Base-by-base conservation (phyloP, 163 green algal species). In the Scenedesmus sp. region DNA sequence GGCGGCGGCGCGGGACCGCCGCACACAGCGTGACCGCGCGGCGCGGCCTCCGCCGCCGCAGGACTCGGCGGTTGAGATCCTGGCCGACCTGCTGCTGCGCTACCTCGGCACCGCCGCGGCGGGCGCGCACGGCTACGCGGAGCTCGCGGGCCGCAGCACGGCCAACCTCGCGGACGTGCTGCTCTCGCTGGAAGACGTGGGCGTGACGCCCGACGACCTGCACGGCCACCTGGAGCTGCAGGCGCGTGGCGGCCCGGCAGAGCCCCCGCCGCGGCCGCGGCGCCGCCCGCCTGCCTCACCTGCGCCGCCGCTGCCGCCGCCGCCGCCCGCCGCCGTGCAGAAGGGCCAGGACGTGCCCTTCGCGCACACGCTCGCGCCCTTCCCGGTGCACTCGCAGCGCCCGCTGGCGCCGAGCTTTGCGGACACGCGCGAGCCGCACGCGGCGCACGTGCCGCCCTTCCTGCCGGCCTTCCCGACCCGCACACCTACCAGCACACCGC, bases 391-490 rank as follows among this genome's bases (percentile, higher is more conserved):
- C 3, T 87, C 77, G 20, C 63, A 76, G 2, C 72, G 83, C 5
- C 66, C 60, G 0, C n/a, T 53, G 2, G 33, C 85, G 33, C 84
- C 90, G 13, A 91, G 84, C 0, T 97, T 94, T 87, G 77, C 83
- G 22, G 85, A 92, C 24, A 82, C 82, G 28, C 63, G 83, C 0
- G 92, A 97, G 84, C 67, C 81, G 20, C 85, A 91, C 0, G 89
- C 93, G 1, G 18, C 79, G 0, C 88, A 96, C 78, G 86, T 96
- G 3, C 93, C 92, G 0, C 47, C 72, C 36, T 97, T 92, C 62
- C 63, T 97, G 44, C 91, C 93, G 3, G 93, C 93, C 14, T 92
- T 47, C 93, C 93, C 15, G 93, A 97, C 86, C 57, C 75, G 39
- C 93, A 97, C 87, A 96, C 93, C 3, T 94, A 87, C 63, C 80